phyloP scores from a whole-genome alignment of 1,284 basidiomycete species.

The Microbotryomycetes sp. region DNA sequence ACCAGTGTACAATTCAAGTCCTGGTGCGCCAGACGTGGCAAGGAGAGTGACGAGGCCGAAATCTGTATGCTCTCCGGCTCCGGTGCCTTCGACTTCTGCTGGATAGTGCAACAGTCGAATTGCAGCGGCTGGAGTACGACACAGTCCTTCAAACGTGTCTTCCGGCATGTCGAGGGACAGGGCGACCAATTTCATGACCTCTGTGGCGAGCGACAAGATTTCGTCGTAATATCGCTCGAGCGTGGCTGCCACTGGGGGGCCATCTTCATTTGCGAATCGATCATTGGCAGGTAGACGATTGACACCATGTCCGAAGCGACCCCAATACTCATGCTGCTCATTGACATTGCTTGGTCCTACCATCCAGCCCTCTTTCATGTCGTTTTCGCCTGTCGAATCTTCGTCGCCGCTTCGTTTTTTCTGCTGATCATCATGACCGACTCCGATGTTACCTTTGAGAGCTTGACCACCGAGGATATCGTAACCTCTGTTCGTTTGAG shows the following conservation, averaged over 20 bases:
- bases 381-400: not conserved
- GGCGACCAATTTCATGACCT: slow-evolving; percentile 10
- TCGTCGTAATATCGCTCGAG: slow-evolving; percentile 1
- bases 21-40: slow-evolving; percentile 2
- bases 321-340: slow-evolving; percentile 3
- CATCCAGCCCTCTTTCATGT: slow-evolving; percentile 7
- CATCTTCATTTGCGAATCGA: not conserved
- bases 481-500: slow-evolving; percentile 3
- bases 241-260: not conserved
- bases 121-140: slow-evolving; percentile 4
- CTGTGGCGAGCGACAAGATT: not conserved
- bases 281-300: slow-evolving; percentile 3
- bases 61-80: slow-evolving; percentile 6
- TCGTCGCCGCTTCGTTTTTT: not conserved
- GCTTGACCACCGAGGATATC: slow-evolving; percentile 3
- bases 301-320: slow-evolving; percentile 6
- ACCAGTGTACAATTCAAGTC: not conserved
- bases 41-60: slow-evolving; percentile 9
- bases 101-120: slow-evolving; percentile 14
- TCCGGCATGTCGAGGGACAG: slow-evolving; percentile 6
- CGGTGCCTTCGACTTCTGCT: not conserved
- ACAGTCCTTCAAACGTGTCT: slow-evolving; percentile 4
- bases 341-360: not conserved
- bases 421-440: not conserved
- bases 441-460: not conserved